phyloP scores from a whole-genome alignment of 768 basidiomycete genomes.

The Tylopilus felleus region DNA sequence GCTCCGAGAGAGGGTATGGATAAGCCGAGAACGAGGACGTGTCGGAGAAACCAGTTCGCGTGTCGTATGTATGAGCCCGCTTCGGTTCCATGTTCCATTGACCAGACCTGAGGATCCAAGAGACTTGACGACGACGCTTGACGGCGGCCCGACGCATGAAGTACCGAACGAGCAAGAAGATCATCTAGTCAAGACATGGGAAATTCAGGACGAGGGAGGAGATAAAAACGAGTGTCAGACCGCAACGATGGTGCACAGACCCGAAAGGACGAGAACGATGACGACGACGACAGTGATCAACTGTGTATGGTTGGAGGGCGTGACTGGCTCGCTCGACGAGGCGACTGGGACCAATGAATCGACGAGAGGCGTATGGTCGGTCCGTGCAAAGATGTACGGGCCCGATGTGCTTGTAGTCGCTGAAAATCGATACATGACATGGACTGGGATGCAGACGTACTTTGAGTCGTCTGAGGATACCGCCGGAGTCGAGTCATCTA shows the following conservation, averaged over 20 bases:
- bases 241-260: conserved; percentile 1
- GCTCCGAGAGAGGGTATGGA: conserved; percentile 17
- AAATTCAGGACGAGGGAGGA: background rate
- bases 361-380: conserved; percentile 5
- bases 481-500: background rate
- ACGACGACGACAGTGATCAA: background rate
- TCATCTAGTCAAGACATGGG: conserved; percentile 1
- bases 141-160: conserved; percentile 13
- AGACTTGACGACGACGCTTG: conserved; percentile 24
- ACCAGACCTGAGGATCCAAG: conserved; percentile 22
- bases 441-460: conserved; percentile 2
- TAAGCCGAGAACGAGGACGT: conserved; percentile 16
- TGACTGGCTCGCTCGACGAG: background rate
- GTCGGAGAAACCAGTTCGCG: conserved; percentile 11
- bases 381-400: background rate
- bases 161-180: conserved; percentile 14
- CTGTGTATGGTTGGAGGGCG: conserved; percentile 1
- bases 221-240: conserved; percentile 3
- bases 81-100: conserved; percentile 22
- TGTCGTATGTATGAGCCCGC: conserved; percentile 4
- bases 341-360: conserved; percentile 12
- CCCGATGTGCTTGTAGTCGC: background rate
- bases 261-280: background rate
- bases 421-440: background rate
- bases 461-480: background rate